A percentile compares a stretch with the other conserved stretches of the same genome.
phyloP scores from a whole-genome alignment of 139 green algal genomes.

The Diplosphaera chodatii region DNA sequence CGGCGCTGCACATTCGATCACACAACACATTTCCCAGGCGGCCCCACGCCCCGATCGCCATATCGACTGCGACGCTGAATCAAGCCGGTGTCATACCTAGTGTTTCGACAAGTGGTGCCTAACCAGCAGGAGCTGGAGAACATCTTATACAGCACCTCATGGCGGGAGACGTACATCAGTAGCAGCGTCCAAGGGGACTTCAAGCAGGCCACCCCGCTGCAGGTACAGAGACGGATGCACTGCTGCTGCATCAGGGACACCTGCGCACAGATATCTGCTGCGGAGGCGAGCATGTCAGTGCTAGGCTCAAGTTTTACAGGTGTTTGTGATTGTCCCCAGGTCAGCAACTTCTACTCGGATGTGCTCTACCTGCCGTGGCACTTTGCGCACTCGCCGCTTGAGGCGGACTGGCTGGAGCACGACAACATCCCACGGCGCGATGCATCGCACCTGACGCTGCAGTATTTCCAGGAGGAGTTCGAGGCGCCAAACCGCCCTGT shows the following conservation, averaged over 20 bases:
- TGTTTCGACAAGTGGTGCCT: neutral
- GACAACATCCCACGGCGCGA: constrained; percentile 68
- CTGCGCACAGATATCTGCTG: too few species aligned
- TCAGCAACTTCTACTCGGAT: constrained; percentile 60
- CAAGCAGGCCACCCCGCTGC: neutral
- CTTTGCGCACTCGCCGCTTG: constrained; percentile 58
- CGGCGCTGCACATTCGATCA: too few species aligned
- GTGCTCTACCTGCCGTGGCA: constrained; percentile 85
- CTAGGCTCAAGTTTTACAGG: constrained; percentile 18
- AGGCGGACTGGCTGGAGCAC: constrained; percentile 62
- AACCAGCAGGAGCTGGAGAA: constrained; percentile 23
- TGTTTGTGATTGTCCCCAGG: neutral
- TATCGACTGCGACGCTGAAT: too few species aligned
- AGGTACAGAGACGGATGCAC: constrained; percentile 4
- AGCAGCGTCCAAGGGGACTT: neutral
- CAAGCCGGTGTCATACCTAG: neutral
- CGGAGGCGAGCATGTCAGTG: too few species aligned
- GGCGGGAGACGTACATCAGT: constrained; percentile 50
- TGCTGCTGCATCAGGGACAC: constrained; percentile 13
- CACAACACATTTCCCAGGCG: too few species aligned
- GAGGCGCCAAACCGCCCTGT: constrained; percentile 81
- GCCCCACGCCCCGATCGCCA: too few species aligned
- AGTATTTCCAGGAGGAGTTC: constrained; percentile 68
- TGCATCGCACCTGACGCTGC: constrained; percentile 31
- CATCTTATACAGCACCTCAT: constrained; percentile 39